Conservation (phyloP, 495 filamentous ascomycete genomes). For the Aspergillus bridgeri region DNA sequence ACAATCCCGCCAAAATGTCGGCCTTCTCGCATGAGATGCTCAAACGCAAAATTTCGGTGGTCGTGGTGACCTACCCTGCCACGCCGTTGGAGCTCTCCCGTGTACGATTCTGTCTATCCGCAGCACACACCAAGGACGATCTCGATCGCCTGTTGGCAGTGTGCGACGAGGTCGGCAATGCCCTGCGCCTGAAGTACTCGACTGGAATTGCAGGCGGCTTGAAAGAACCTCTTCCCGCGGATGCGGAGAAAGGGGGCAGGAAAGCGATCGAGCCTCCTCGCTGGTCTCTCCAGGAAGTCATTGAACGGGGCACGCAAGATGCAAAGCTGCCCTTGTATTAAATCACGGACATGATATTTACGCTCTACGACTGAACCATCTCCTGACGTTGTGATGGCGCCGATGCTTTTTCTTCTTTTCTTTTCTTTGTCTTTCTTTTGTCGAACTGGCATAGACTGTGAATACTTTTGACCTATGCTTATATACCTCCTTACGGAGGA, state of each 20-base stretch:
- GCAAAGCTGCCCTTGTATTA: conserved; percentile 35
- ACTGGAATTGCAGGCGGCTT: conserved; percentile 80
- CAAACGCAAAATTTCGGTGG: conserved; percentile 86
- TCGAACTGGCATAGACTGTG: background rate
- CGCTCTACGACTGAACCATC: background rate
- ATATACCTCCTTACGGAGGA: background rate
- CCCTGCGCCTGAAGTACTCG: conserved; percentile 82
- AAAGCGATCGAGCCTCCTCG: conserved; percentile 25
- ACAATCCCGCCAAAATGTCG: conserved; percentile 87
- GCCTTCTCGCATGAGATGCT: conserved; percentile 94
- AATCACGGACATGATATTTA: conserved; percentile 1
- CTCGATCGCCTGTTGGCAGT: conserved; percentile 76
- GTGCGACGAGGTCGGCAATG: conserved; percentile 79
- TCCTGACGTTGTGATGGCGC: background rate
- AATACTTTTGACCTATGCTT: background rate
- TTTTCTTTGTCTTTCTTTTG: background rate
- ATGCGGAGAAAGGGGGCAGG: conserved; percentile 28
- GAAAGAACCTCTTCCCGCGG: conserved; percentile 56
- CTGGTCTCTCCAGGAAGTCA: conserved; percentile 33
- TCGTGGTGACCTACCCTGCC: conserved; percentile 88
- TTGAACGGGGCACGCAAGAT: conserved; percentile 31
- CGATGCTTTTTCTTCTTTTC: background rate
- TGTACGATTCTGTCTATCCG: conserved; percentile 81
- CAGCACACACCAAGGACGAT: conserved; percentile 90
- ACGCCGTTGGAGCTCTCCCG: conserved; percentile 84